Evolutionary conservation across 352 stramenopile genomes (phyloP).

Genomic region (Globisporangium parvum): DNA sequence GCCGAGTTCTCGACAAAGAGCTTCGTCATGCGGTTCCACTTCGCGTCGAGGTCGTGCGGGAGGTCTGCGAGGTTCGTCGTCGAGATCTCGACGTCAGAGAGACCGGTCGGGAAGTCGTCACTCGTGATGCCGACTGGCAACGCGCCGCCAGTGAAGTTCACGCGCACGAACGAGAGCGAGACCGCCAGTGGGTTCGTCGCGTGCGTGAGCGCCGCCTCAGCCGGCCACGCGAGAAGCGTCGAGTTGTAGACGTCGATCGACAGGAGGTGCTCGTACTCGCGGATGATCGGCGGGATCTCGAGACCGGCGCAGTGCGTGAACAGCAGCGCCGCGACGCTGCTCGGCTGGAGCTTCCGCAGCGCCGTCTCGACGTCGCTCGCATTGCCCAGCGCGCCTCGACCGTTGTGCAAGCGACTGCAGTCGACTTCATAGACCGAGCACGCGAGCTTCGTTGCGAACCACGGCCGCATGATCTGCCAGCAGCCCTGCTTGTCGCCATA

Average conservation of each 20-base stretch:
- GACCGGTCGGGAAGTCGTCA: constrained; percentile 4
- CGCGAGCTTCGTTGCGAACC: constrained; percentile 22
- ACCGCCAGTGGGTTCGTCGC: constrained; percentile 29
- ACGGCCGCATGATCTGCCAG: constrained; percentile 20
- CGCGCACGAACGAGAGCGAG: constrained; percentile 22
- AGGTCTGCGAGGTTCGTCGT: constrained; percentile 23
- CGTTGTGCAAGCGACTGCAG: constrained; percentile 17
- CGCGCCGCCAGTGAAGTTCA: constrained; percentile 41
- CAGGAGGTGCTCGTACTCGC: constrained; percentile 30
- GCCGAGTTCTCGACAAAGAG: constrained; percentile 21
- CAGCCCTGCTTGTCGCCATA: constrained; percentile 16
- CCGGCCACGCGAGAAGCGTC: constrained; percentile 30
- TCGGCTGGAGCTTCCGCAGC: constrained; percentile 21
- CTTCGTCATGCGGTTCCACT: constrained; percentile 17
- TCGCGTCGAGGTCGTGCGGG: constrained; percentile 16
- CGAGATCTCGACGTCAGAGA: constrained; percentile 26
- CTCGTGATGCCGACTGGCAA: constrained; percentile 28
- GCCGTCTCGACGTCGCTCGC: constrained; percentile 2
- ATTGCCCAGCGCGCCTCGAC: neutral
- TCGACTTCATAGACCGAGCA: constrained; percentile 34
- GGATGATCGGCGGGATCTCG: constrained; percentile 24
- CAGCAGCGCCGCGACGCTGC: constrained; percentile 27
- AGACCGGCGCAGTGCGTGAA: constrained; percentile 42
- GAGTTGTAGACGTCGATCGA: constrained; percentile 55
- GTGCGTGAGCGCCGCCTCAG: constrained; percentile 32